Conservation (phyloP, 345 rosid genomes). For the Citrus mangshanensis region DNA sequence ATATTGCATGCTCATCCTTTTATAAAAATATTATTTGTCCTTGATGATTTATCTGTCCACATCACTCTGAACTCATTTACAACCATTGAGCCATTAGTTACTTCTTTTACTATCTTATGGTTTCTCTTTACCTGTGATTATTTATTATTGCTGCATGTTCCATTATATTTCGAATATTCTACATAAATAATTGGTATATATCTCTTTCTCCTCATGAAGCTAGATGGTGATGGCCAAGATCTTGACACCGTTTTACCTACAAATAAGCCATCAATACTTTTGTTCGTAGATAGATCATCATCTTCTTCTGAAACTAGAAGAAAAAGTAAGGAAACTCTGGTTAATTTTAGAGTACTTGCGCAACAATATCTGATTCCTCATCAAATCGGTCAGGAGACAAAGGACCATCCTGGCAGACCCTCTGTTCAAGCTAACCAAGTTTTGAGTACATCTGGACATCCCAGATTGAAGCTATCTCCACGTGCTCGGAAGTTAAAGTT, state of each 20-base stretch:
- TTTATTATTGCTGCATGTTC: neutral
- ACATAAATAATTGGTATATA: neutral
- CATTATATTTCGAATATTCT: neutral
- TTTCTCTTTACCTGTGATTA: neutral
- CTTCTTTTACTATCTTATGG: neutral
- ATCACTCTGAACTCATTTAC: neutral
- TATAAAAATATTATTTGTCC: neutral
- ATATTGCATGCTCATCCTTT: constrained; percentile 1
- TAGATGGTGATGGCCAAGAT: constrained; percentile 51
- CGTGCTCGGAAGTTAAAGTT: constrained; percentile 41
- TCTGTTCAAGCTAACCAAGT: constrained; percentile 35
- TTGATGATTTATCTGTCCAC: neutral
- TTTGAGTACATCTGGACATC: constrained; percentile 38
- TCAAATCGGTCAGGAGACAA: constrained; percentile 26
- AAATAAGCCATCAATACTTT: constrained; percentile 68
- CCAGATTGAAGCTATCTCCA: constrained; percentile 34
- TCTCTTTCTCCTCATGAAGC: constrained; percentile 40
- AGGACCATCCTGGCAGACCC: constrained; percentile 28
- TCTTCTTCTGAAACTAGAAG: constrained; percentile 49
- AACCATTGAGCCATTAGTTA: neutral
- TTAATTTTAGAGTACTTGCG: constrained; percentile 60
- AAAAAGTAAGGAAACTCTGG: constrained; percentile 65
- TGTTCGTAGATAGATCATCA: constrained; percentile 83
- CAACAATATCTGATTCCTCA: constrained; percentile 34
- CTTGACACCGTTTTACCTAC: constrained; percentile 53